Conservation (phyloP, 129 eudicot species). For the carrot (Daucus carota) region DH1_v3.0 NC_030385.2:42357501-42358000, state of each 20-base stretch:
- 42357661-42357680: neutral
- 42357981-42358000: conserved; percentile 95
- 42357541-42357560: neutral
- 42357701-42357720: conserved; percentile 87
- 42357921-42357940: conserved; percentile 91
- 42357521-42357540: neutral
- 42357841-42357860: conserved; percentile 92
- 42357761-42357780: conserved; percentile 80
- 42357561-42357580: neutral
- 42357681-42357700: neutral
- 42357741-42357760: conserved; percentile 88
- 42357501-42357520: neutral
- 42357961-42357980: conserved; percentile 97
- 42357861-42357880: conserved; percentile 74
- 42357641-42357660: neutral
- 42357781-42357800: conserved; percentile 83
- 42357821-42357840: conserved; percentile 87
- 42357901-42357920: conserved; percentile 68
- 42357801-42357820: conserved; percentile 78
- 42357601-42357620: neutral
- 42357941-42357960: conserved; percentile 93
- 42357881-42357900: conserved; percentile 78
- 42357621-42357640: neutral
- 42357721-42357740: conserved; percentile 88
- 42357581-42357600: neutral